These are phyloP conservation scores for Globisporangium rhizosaccharum DNA, from an alignment of 352 stramenopile species.

Conservation along the genomic window DNA sequence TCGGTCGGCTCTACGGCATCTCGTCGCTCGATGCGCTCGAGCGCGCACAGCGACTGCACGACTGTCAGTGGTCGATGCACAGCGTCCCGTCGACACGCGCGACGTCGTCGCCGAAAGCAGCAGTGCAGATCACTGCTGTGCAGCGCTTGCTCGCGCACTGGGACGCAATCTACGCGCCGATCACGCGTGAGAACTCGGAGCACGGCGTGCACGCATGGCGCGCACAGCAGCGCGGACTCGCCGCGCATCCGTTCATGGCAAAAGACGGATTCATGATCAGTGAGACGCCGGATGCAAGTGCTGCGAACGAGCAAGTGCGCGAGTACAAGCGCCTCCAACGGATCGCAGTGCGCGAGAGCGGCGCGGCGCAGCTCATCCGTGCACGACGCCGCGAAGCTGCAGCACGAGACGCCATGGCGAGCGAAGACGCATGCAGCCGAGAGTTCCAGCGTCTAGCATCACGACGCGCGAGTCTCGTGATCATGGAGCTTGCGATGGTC, in stretches of 20 bases:
- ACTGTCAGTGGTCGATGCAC: slow-evolving; percentile 46
- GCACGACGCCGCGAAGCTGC: slow-evolving; percentile 18
- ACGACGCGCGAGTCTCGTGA: slow-evolving; percentile 4
- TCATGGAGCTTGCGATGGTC: slow-evolving; percentile 15
- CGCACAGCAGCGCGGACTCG: slow-evolving; percentile 45
- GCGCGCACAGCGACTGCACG: slow-evolving; percentile 56
- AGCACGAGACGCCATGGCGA: slow-evolving; percentile 18
- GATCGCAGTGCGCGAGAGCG: slow-evolving; percentile 38
- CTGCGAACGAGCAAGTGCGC: slow-evolving; percentile 18
- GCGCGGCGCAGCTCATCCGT: slow-evolving; percentile 25
- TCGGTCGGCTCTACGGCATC: slow-evolving; percentile 70
- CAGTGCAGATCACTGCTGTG: slow-evolving; percentile 40
- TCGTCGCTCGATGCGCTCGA: slow-evolving; percentile 49
- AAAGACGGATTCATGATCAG: slow-evolving; percentile 64
- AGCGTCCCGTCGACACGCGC: slow-evolving; percentile 24
- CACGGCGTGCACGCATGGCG: slow-evolving; percentile 32
- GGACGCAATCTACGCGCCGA: slow-evolving; percentile 56
- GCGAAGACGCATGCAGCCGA: slow-evolving; percentile 22
- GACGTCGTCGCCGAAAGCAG: slow-evolving; percentile 44
- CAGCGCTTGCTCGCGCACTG: slow-evolving; percentile 38
- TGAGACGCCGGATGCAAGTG: slow-evolving; percentile 19
- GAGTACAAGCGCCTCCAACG: slow-evolving; percentile 32
- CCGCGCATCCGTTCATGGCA: slow-evolving; percentile 33
- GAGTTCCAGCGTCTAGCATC: background rate
- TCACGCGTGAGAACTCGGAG: slow-evolving; percentile 44